Evolutionary conservation across 1,139 yeast genomes (phyloP), one percentile per base, ranked within the genome.

Genomic region (Suhomyces taliae): DNA sequence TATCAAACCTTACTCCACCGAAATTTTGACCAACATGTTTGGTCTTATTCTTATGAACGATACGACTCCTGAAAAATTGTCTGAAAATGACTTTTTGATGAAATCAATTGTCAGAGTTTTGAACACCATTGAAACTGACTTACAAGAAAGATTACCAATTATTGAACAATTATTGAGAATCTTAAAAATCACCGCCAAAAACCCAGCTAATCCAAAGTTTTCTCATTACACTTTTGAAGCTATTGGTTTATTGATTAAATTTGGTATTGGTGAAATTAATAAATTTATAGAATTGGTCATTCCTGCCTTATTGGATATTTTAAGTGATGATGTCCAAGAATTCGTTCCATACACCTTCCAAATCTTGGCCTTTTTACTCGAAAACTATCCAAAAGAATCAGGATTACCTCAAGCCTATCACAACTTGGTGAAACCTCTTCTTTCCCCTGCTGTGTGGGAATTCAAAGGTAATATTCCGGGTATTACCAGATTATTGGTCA

Each of bases 191-290:
- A 89, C 91, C 44, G 76, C 91, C 36, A 85, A 84, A 57, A 95
- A 95, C 60, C 99, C 99, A 11, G 88, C 98, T 9, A 95, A 95
- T 64, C 99, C 99, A 26, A 82, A 85, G 57, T 95, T 93, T 63
- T 82, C 91, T 7, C 99, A 95, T 66, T 95, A 83, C 61, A 77
- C 88, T 2, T 95, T 95, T 65, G 99, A 95, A 72, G 79, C 95
- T 11, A 76, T 93, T 51, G 95, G 95, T 27, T 84, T 86, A 11
- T 70, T 91, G 43, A 70, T 91, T 50, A 85, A 85, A 58, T 85
- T 67, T 60, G 69, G 67, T n/a, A 51, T 46, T 51, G 57, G 41
- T 70, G 78, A 57, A 14, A 65, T 83, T 44, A 66, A 74, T 2
- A 61, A 65, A 40, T 71, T 85, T 44, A 83, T 86, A 47, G 75